Evolutionary conservation across 2,329 filamentous ascomycete genomes (phyloP), one percentile per base, ranked within the genome.

Genomic region (Phaeosphaeriaceae sp.): DNA sequence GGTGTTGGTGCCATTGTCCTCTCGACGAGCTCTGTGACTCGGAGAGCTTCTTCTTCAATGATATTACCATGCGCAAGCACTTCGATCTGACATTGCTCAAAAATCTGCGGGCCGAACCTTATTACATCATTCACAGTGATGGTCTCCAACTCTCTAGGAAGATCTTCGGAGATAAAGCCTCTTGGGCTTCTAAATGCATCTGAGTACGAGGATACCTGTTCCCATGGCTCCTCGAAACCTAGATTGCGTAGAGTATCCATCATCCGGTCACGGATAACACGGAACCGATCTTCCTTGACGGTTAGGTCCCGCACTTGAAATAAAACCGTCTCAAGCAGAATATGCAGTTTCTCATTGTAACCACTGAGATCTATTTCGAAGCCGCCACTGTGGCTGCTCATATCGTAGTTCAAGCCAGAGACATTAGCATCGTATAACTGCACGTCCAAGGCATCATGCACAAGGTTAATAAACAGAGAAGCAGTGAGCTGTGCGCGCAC

Each of bases 341-440:
- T 91, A 0, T 89, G 81, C 66, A 99, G 85, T 77, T 99, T 99
- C 74, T 99, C 94, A 61, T 97, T 97, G 77, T 97, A 99, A 0
- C 94, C 94, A 23, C 86, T 87, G 3, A 97, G 83, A 12, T 88
- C 86, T 33, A 97, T 77, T 49, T 89, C 86, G 21, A 97, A 71
- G 0, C 92, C 92, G 26, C 86, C 82, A 3, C 83, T 81, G 64
- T 90, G 88, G 20, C 88, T 82, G 4, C 80, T 80, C 13, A 97
- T 83, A 32, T 83, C 85, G 70, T 97, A 97, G 52, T 89, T 84
- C 35, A 99, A 75, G 0, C 94, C 94, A 6, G 94, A 91, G 50
- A 99, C 83, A 66, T 97, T 92, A 0, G 94, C 94, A 72, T 97
- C 93, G 66, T 99, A 99, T 0, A 92, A 90, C 71, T 96, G 97